These are phyloP conservation scores for Pilatotrama ljubarskyi DNA, from an alignment of 768 basidiomycete genomes.

Conservation along the genomic window DNA sequence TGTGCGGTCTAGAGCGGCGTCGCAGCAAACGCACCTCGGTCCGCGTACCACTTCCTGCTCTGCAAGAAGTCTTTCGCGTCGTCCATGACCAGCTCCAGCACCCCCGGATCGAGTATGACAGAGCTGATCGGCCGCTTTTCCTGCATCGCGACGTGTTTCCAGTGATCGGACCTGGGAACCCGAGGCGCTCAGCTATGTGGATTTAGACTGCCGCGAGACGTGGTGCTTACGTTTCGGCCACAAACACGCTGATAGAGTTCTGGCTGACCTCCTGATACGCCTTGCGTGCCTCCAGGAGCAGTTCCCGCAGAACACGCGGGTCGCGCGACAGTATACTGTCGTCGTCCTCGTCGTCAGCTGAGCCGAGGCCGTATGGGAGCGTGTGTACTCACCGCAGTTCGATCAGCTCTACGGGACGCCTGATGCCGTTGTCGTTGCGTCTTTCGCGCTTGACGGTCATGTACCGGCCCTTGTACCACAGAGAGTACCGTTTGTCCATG, in stretches of 20 bases:
- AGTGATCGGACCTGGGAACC: constrained; percentile 35
- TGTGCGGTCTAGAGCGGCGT: neutral
- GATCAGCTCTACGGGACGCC: constrained; percentile 39
- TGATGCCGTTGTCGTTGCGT: constrained; percentile 36
- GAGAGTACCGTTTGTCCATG: constrained; percentile 37
- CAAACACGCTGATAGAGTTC: constrained; percentile 52
- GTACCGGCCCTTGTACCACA: constrained; percentile 48
- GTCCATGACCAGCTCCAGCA: constrained; percentile 61
- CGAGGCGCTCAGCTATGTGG: neutral
- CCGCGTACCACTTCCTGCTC: constrained; percentile 71
- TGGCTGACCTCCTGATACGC: constrained; percentile 53
- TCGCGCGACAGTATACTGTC: constrained; percentile 51
- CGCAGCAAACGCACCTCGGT: constrained; percentile 46
- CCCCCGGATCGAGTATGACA: constrained; percentile 69
- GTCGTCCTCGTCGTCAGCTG: neutral
- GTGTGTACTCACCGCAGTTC: constrained; percentile 40
- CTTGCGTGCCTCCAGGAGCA: constrained; percentile 56
- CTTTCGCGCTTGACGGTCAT: constrained; percentile 36
- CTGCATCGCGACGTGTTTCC: constrained; percentile 56
- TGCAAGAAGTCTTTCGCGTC: constrained; percentile 72
- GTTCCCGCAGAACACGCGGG: constrained; percentile 46
- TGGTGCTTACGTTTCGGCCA: constrained; percentile 42
- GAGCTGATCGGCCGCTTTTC: constrained; percentile 67
- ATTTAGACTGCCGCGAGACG: neutral
- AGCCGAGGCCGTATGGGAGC: neutral